A percentile compares a stretch with the other conserved stretches of the same genome.
Evolutionary conservation across 2,329 filamentous ascomycete genomes (phyloP).

Genomic region (Biscogniauxia marginata): DNA sequence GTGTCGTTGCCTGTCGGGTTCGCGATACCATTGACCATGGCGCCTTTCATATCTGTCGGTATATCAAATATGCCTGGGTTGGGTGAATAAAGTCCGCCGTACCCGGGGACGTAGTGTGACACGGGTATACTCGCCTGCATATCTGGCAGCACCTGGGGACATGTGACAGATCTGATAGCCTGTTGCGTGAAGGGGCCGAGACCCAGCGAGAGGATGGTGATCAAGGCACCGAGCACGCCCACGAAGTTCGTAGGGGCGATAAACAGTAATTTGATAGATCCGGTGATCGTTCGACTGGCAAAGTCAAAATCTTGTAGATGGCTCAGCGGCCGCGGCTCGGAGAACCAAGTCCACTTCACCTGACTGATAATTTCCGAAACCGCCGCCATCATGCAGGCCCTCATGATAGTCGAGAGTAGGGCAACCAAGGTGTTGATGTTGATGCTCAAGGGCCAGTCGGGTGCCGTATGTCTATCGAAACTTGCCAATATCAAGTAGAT

Average conservation of each 20-base stretch:
- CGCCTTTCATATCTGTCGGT: constrained; percentile 31
- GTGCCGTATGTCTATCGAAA: constrained; percentile 10
- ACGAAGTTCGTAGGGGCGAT: constrained; percentile 9
- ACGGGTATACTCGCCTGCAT: constrained; percentile 16
- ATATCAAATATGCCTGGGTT: constrained; percentile 23
- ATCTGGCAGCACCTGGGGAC: constrained; percentile 12
- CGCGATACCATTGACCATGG: constrained; percentile 30
- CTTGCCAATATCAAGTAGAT: not conserved
- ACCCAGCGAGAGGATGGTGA: constrained; percentile 28
- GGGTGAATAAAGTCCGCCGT: constrained; percentile 15
- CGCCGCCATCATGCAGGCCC: constrained; percentile 26
- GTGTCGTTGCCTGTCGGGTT: constrained; percentile 24
- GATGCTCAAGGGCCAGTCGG: constrained; percentile 20
- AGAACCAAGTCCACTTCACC: constrained; percentile 34
- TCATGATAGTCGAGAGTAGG: constrained; percentile 21
- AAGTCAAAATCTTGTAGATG: constrained; percentile 32
- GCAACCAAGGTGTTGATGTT: constrained; percentile 22
- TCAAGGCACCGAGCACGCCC: constrained; percentile 14
- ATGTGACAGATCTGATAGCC: constrained; percentile 23
- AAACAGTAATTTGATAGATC: constrained; percentile 27
- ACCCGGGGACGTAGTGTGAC: constrained; percentile 14
- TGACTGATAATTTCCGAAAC: constrained; percentile 33
- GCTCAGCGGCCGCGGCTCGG: constrained; percentile 25
- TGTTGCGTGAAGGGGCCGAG: constrained; percentile 34
- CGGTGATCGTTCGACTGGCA: constrained; percentile 30